phyloP scores from a whole-genome alignment of 352 stramenopile genomes.

The Aphanomyces invadans region DNA sequence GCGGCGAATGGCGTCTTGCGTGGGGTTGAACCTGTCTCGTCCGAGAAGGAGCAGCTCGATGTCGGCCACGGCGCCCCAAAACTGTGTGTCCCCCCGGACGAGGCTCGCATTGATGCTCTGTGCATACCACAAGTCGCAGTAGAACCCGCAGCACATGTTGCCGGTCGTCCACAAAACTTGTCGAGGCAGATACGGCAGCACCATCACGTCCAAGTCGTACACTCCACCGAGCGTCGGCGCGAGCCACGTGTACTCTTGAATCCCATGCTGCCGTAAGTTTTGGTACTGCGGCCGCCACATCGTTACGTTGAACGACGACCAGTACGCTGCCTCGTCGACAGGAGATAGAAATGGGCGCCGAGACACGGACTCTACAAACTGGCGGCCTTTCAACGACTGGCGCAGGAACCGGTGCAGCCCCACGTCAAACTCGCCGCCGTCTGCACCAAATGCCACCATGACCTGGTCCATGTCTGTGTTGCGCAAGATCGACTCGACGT shows the following conservation, averaged over 20 bases:
- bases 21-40: background rate
- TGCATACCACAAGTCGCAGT: constrained; percentile 2
- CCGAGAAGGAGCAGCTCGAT: background rate
- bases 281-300: constrained; percentile 3
- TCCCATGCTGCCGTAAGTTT: constrained; percentile 1
- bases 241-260: background rate
- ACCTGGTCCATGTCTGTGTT: constrained; percentile 6
- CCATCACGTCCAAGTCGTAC: background rate
- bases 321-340: background rate
- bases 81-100: background rate
- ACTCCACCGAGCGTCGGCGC: background rate
- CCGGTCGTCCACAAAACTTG: background rate
- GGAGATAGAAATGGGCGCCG: background rate
- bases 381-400: background rate
- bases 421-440: background rate
- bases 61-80: background rate
- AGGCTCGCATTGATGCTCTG: background rate
- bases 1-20: background rate
- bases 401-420: background rate
- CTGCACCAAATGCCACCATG: background rate
- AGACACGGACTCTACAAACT: background rate
- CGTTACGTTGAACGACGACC: background rate
- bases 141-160: constrained; percentile 14
- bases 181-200: background rate
- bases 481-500: constrained; percentile 7